phyloP scores from a whole-genome alignment of 805 yeast genomes.

The Sugiyamaella smithiae region DNA sequence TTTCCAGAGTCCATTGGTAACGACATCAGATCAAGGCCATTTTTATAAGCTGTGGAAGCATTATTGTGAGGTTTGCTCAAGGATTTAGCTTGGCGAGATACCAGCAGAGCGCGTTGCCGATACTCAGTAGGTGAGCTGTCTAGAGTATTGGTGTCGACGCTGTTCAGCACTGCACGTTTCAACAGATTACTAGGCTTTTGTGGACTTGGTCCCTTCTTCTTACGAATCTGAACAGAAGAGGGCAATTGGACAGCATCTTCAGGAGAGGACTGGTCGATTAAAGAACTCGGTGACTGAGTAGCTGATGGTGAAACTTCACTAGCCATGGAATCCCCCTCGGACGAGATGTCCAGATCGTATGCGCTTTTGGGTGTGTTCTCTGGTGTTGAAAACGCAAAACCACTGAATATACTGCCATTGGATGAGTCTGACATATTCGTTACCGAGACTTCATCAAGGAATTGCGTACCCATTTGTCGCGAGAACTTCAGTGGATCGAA shows the following conservation, averaged over 20 bases:
- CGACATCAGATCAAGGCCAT: not conserved
- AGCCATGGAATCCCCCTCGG: too few relatives aligned
- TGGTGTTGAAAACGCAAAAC: not conserved
- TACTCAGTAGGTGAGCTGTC: not conserved
- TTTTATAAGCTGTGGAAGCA: not conserved
- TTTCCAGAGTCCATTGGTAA: not conserved
- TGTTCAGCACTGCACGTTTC: constrained; percentile 8
- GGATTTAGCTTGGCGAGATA: not conserved
- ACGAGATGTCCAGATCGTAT: too few relatives aligned
- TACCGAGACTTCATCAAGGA: not conserved
- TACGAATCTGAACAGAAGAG: not conserved
- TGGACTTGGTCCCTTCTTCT: not conserved
- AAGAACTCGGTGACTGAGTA: too few relatives aligned
- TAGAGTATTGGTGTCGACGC: constrained; percentile 2
- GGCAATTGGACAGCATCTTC: not conserved
- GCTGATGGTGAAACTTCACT: too few relatives aligned
- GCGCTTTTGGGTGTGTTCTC: too few relatives aligned
- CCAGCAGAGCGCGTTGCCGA: not conserved
- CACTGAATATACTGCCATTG: not conserved
- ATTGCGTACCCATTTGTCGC: not conserved
- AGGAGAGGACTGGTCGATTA: too few relatives aligned
- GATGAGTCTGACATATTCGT: not conserved
- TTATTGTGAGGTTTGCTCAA: not conserved
- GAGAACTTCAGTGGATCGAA: too few relatives aligned
- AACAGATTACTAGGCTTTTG: not conserved